Percentiles rank a stretch among this genome's conserved stretches.
Conservation (phyloP, 148 eudicot species). For the Polygonum aviculare region DNA sequence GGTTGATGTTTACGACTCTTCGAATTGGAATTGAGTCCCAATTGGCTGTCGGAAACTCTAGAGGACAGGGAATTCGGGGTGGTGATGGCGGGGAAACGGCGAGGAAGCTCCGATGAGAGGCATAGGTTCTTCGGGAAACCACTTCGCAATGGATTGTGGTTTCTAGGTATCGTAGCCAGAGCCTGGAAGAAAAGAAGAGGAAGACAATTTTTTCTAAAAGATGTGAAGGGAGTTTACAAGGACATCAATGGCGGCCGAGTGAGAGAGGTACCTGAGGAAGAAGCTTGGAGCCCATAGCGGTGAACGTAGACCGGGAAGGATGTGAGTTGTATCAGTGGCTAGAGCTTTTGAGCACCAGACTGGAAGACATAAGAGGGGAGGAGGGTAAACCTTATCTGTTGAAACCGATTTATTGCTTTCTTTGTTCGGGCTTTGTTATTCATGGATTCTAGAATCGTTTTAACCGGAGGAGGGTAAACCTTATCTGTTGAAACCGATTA, state of each 20-base stretch:
- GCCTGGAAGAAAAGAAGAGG: constrained; percentile 23
- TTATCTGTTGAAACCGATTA: background rate
- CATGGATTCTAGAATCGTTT: too few species aligned
- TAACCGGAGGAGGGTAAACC: background rate
- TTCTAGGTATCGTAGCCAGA: constrained; percentile 25
- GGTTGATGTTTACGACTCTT: constrained; percentile 19
- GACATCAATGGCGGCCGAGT: background rate
- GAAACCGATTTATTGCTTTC: background rate
- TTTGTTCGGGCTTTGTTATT: too few species aligned
- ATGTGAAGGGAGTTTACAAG: background rate
- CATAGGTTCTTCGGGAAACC: constrained; percentile 30
- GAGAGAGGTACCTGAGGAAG: constrained; percentile 30
- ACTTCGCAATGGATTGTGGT: constrained; percentile 23
- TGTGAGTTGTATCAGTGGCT: background rate
- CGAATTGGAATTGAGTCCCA: constrained; percentile 14
- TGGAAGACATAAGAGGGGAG: background rate
- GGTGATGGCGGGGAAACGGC: constrained; percentile 23
- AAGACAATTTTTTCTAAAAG: background rate
- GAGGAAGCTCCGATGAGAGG: constrained; percentile 22
- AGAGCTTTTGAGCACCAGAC: background rate
- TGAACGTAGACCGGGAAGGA: background rate
- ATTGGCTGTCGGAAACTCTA: constrained; percentile 19
- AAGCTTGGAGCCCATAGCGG: constrained; percentile 32
- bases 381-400: background rate
- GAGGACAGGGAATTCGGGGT: constrained; percentile 16